Evolutionary conservation across 331 rosid genomes (phyloP), one percentile per base, ranked within the genome.

Genomic region (Pyrus hybrid): DNA sequence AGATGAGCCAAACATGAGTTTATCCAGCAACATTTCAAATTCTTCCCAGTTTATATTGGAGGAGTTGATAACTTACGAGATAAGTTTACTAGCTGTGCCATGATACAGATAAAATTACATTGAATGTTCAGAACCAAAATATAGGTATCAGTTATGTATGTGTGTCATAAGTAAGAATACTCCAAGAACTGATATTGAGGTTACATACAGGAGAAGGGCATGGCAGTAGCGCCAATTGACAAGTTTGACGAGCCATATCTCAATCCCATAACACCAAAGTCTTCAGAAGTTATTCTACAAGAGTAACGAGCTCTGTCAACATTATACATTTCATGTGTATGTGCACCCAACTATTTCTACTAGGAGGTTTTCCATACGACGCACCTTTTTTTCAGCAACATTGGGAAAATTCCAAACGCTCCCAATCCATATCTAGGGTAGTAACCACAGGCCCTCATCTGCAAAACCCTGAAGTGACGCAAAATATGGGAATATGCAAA

Each of bases 181-280:
- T 76, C 70, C 26, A 70, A 4, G 49, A 76, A 74, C 26, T 13
- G 62, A 67, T 74, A 65, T 70, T 30, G 54, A 29, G 73, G 70
- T 61, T 68, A 82, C 94, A 57, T 88, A 95, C 99, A 49, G 71
- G 86, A 82, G 67, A 92, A 86, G 68, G 97, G 99, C 89, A 60
- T 43, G 79, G 86, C 68, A 61, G 93, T 89, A 64, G 86, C 87
- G 66, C 99, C 97, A 83, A 79, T 62, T 21, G 97, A 92, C 68
- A 90, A 82, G 86, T 87, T 92, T 80, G 80, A 83, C 0, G 99
- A 84, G 81, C 97, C 97, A 68, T 92, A 95, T 95, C 97, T 88
- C 86, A 95, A 83, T 71, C 99, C 97, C 86, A 92, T 77, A 74
- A 84, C 78, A 66, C 97, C 92, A 72, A 77, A 83, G 80, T 95